Evolutionary conservation across 805 yeast species (phyloP).

Genomic region (Ogataea salicorniae): DNA sequence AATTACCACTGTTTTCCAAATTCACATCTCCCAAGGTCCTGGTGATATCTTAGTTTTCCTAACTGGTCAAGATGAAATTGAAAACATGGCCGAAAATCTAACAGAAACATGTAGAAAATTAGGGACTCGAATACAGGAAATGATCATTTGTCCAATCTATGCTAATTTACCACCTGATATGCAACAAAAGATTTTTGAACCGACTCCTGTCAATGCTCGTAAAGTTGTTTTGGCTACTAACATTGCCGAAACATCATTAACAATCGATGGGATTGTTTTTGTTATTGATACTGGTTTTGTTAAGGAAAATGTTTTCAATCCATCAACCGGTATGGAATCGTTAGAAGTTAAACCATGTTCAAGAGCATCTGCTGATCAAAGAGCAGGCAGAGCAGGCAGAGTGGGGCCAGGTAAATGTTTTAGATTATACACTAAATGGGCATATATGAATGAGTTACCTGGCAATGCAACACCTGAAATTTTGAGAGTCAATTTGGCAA

Average conservation of each 20-base stretch:
- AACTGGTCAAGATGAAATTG: slow-evolving; percentile 97
- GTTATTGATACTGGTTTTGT: slow-evolving; percentile 96
- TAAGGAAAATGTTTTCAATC: slow-evolving; percentile 85
- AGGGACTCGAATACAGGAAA: slow-evolving; percentile 53
- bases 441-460: slow-evolving; percentile 72
- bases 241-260: slow-evolving; percentile 94
- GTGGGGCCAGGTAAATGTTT: slow-evolving; percentile 96
- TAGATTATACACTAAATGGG: slow-evolving; percentile 78
- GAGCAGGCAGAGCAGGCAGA: slow-evolving; percentile 98
- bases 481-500: slow-evolving; percentile 72
- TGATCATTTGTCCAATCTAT: slow-evolving; percentile 81
- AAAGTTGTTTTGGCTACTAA: slow-evolving; percentile 94
- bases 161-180: slow-evolving; percentile 85
- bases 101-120: slow-evolving; percentile 59
- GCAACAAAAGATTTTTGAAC: slow-evolving; percentile 78
- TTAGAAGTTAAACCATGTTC: slow-evolving; percentile 85
- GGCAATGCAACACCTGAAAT: slow-evolving; percentile 87
- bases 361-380: slow-evolving; percentile 90
- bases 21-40: slow-evolving; percentile 63
- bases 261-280: slow-evolving; percentile 91
- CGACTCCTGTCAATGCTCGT: slow-evolving; percentile 72
- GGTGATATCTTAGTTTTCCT: slow-evolving; percentile 89
- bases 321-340: slow-evolving; percentile 84
- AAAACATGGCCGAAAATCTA: slow-evolving; percentile 66
- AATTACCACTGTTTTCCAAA: slow-evolving; percentile 78